Base-by-base conservation (phyloP, 192 early-diverging fungal species). In the Geranomyces variabilis region DNA sequence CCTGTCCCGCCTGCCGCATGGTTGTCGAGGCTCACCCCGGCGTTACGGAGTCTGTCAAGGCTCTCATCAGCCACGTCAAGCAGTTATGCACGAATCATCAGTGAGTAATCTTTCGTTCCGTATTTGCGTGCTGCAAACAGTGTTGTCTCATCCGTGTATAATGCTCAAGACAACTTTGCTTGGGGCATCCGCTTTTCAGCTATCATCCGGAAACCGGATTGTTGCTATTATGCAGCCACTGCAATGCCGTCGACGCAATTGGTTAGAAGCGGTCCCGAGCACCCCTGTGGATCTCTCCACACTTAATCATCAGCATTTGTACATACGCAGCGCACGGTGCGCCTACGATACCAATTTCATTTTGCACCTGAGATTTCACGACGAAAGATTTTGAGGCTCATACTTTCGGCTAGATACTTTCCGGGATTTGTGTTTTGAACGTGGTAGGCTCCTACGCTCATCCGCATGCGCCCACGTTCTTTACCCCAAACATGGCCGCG, bases 401-500 rank as follows among this genome's bases (percentile, higher is more conserved):
- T n/a, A n/a, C n/a, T n/a, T n/a, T n/a, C n/a, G n/a, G n/a, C n/a
- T n/a, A n/a, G n/a, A n/a, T n/a, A n/a, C n/a, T n/a, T n/a, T n/a
- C n/a, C n/a, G n/a, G n/a, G n/a, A n/a, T n/a, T n/a, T n/a, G n/a
- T n/a, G n/a, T n/a, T n/a, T n/a, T n/a, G n/a, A n/a, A n/a, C n/a
- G n/a, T n/a, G n/a, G n/a, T n/a, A n/a, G n/a, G 36, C 10, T 3
- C 36, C 36, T 7, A 10, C 36, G 36, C 36, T 41, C 36, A 41
- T 10, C 36, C 36, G 36, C 10, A 7, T 61, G 7, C 7, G 59
- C 10, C 17, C 4, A 1, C 17, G 3, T 41, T 41, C 36, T 10
- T 41, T 10, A 41, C 3, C 5, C 36, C 36, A 7, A 80, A 74
- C 73, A 82, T 69, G 9, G 68, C 65, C 33, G 66, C 65, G 57